A percentile compares a stretch with the other conserved stretches of the same genome.
Evolutionary conservation across 2,329 filamentous ascomycete species (phyloP).

Genomic region (Hypomyces rosellus): DNA sequence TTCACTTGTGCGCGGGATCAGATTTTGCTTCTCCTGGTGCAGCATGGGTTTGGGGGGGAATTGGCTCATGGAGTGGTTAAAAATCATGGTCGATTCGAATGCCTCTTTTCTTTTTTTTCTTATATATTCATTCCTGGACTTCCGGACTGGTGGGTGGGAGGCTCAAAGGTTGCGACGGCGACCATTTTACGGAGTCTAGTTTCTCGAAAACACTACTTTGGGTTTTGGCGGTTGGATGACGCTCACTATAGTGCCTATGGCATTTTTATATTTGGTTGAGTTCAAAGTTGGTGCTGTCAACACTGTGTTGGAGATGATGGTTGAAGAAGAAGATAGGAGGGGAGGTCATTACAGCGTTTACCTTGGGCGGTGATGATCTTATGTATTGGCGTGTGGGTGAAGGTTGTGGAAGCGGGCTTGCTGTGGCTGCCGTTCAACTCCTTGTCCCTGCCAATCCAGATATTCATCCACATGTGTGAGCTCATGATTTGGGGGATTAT

Average conservation of each 20-base stretch:
- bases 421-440: slow-evolving; percentile 13
- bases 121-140: slow-evolving; percentile 1
- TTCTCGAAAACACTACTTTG: slow-evolving; percentile 2
- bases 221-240: not conserved
- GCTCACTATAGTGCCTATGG: not conserved
- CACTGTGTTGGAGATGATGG: not conserved
- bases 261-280: not conserved
- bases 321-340: slow-evolving; percentile 1
- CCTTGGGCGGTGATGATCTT: slow-evolving; percentile 7
- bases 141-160: slow-evolving; percentile 1
- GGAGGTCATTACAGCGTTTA: slow-evolving; percentile 10
- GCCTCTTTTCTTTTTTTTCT: not conserved
- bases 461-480: slow-evolving; percentile 6
- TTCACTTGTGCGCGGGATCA: slow-evolving; percentile 4
- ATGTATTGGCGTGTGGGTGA: slow-evolving; percentile 7
- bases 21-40: slow-evolving; percentile 3
- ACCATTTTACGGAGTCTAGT: not conserved
- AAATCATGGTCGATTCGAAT: slow-evolving; percentile 9
- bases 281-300: not conserved
- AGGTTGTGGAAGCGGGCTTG: slow-evolving; percentile 13
- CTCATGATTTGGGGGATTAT: not conserved
- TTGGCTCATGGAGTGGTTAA: slow-evolving; percentile 10
- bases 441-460: slow-evolving; percentile 19
- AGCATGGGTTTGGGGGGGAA: slow-evolving; percentile 6
- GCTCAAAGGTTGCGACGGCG: not conserved